phyloP scores from a whole-genome alignment of 768 basidiomycete genomes.

The Phylloporus scabripes region DNA sequence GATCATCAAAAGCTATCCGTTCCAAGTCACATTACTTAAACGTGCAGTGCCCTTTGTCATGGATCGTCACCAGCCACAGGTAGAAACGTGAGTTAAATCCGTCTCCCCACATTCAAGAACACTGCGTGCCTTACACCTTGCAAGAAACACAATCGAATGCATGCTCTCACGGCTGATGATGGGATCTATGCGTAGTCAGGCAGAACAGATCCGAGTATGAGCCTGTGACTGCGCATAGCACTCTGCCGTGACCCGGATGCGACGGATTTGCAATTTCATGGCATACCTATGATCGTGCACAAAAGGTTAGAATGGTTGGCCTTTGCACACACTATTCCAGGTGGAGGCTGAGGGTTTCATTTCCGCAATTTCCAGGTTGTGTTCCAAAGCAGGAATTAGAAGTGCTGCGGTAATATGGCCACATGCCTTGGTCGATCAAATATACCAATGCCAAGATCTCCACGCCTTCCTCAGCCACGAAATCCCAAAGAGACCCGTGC shows the following conservation, averaged over 20 bases:
- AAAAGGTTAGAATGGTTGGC: no score
- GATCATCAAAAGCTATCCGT: slow-evolving; percentile 11
- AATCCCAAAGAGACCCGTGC: background rate
- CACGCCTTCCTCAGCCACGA: background rate
- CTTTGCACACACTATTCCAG: background rate
- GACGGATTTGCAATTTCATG: background rate
- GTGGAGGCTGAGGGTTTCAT: slow-evolving; percentile 7
- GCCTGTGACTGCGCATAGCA: background rate
- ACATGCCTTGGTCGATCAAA: background rate
- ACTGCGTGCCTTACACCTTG: background rate
- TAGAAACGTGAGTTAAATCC: background rate
- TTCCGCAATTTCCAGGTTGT: background rate
- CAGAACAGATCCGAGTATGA: background rate
- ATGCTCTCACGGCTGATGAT: background rate
- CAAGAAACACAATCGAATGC: background rate
- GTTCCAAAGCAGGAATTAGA: slow-evolving; percentile 2
- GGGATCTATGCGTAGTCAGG: background rate
- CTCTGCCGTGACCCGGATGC: background rate
- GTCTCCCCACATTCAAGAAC: background rate
- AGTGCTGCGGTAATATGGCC: background rate
- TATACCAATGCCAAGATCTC: background rate
- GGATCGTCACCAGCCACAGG: background rate
- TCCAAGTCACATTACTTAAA: background rate
- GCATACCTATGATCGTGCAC: background rate
- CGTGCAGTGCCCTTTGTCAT: background rate